A percentile compares a stretch with the other conserved stretches of the same genome.
These are phyloP conservation scores for Lachancea mirantina DNA, from an alignment of 805 yeast species.

Conservation along the genomic window DNA sequence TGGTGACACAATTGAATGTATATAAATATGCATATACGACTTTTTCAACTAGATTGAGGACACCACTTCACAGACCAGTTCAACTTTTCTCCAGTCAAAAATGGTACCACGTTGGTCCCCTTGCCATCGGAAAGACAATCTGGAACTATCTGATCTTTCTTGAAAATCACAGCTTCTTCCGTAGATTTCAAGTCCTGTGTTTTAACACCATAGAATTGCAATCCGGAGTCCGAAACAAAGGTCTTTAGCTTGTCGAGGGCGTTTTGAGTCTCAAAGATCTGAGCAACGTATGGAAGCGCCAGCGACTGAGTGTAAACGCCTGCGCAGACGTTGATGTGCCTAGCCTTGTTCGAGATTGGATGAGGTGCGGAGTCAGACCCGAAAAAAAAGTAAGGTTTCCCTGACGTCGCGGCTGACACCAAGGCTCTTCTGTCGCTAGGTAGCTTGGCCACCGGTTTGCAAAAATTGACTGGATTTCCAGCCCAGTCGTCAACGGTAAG, in stretches of 20 bases:
- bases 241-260: constrained; percentile 58
- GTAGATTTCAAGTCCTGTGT: constrained; percentile 37
- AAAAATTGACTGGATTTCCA: constrained; percentile 88
- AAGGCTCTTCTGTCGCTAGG: constrained; percentile 79
- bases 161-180: constrained; percentile 50
- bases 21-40: no score
- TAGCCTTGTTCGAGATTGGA: constrained; percentile 70
- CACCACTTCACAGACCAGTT: constrained; percentile 73
- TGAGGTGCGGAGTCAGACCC: constrained; percentile 99
- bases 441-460: constrained; percentile 96
- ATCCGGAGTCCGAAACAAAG: constrained; percentile 74
- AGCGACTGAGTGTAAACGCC: constrained; percentile 91
- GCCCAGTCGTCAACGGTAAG: constrained; percentile 94
- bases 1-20: background rate
- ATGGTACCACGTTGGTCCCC: constrained; percentile 65
- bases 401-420: constrained; percentile 82
- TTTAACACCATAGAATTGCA: constrained; percentile 57
- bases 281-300: constrained; percentile 78
- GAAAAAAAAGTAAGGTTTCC: constrained; percentile 86
- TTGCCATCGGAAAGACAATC: constrained; percentile 41
- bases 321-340: constrained; percentile 85
- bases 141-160: constrained; percentile 51
- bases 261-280: constrained; percentile 64
- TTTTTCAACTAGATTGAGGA: background rate
- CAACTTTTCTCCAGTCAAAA: constrained; percentile 71